phyloP scores from a whole-genome alignment of 306 rosid species.

The Fragaria iinumae region DNA sequence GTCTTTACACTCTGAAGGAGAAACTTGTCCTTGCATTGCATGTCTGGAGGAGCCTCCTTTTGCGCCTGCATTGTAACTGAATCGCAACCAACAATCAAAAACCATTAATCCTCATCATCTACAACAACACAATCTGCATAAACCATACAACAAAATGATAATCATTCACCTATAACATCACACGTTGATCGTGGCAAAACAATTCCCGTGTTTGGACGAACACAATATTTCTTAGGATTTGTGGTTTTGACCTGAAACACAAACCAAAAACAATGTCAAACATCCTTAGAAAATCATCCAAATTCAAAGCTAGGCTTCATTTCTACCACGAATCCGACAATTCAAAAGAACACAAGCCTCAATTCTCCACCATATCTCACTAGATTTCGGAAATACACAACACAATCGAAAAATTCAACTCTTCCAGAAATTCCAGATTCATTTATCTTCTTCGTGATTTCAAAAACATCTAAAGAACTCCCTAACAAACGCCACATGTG shows the following conservation, averaged over 20 bases:
- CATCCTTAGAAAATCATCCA: constrained; percentile 7
- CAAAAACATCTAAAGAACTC: not conserved
- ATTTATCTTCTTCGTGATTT: not conserved
- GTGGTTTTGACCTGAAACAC: constrained; percentile 83
- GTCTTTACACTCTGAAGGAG: constrained; percentile 82
- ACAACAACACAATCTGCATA: not conserved
- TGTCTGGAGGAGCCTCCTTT: constrained; percentile 77
- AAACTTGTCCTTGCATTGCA: constrained; percentile 96
- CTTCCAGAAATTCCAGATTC: not conserved
- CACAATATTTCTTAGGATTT: constrained; percentile 93
- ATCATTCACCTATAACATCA: constrained; percentile 68
- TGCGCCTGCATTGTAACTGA: constrained; percentile 95
- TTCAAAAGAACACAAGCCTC: not conserved
- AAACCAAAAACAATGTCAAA: constrained; percentile 20
- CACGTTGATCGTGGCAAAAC: constrained; percentile 83
- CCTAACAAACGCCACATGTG: not conserved
- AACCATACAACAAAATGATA: constrained; percentile 3
- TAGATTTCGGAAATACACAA: not conserved
- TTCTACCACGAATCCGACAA: not conserved
- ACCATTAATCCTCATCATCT: not conserved
- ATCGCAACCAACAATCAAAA: constrained; percentile 17
- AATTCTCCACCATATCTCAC: not conserved
- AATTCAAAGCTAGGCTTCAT: not conserved
- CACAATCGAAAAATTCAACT: not conserved
- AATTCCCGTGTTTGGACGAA: constrained; percentile 94